Evolutionary conservation across 352 stramenopile genomes (phyloP), one percentile per base, ranked within the genome.

Genomic region (Phytophthora cactorum): DNA sequence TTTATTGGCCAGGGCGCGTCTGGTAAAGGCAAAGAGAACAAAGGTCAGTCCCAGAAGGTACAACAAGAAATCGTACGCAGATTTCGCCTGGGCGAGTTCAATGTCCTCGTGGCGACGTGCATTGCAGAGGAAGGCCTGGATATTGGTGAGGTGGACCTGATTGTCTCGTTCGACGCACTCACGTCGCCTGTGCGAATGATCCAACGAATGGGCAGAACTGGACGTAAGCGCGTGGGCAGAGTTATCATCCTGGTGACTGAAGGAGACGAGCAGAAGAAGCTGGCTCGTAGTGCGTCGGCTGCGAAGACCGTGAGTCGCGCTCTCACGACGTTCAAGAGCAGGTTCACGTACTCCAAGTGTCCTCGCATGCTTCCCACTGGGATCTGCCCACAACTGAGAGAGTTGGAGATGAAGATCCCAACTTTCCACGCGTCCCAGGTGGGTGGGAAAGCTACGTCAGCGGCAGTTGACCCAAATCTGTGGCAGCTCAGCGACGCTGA

Each of bases 91-190:
- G 93, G 92, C 8, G 72, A 86, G 28, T 97, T 94, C 58, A 98
- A 99, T 68, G 90, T 97, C 10, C 76, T 99, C 2, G 92, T 98
- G 7, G 94, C 94, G 1, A 99, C 96, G 5, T 98, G 91, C 66
- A 99, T 99, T 68, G 97, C 94, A 3, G 96, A 99, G 72, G 96
- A 99, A 85, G 96, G 96, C 0, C 66, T 99, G 55, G 96, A 99
- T 66, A 98, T 98, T 77, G 95, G 95, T 27, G 93, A 98, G 78
- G 95, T 98, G 10, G 95, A 98, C 49, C 75, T 98, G 14, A 98
- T 98, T 52, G 88, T 98, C 12, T 97, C 89, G 14, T 98, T 98
- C 63, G 95, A 98, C 63, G 92, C 91, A 11, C 73, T 98, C 25
- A 96, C 94, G 11, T 98, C 93, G 25, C 94, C 97, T n/a, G 97